Evolutionary conservation across 768 basidiomycete species (phyloP).

Genomic region (Sarcomyxa edulis): DNA sequence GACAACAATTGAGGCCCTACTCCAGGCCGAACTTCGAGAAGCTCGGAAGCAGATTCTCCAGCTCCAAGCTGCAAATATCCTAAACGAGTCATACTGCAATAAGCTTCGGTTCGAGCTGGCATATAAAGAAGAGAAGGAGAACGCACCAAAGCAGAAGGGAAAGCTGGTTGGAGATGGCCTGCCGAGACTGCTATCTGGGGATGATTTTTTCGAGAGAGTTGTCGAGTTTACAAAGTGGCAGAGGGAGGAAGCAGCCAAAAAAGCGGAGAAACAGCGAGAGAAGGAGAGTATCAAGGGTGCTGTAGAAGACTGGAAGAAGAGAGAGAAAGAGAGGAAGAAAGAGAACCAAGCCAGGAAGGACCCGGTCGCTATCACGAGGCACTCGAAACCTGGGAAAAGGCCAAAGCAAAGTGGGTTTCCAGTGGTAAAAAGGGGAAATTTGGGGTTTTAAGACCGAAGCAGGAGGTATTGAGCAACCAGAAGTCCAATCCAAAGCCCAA

Average conservation of each 20-base stretch:
- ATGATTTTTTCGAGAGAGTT: slow-evolving; percentile 14
- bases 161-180: slow-evolving; percentile 18
- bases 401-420: too few relatives aligned
- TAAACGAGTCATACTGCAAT: slow-evolving; percentile 16
- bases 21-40: too few relatives aligned
- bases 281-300: slow-evolving; percentile 7
- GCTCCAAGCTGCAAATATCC: slow-evolving; percentile 17
- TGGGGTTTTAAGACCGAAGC: too few relatives aligned
- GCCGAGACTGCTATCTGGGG: slow-evolving; percentile 14
- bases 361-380: too few relatives aligned
- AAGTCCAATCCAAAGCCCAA: too few relatives aligned
- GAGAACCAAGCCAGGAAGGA: slow-evolving; percentile 5
- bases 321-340: slow-evolving; percentile 11
- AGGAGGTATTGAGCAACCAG: too few relatives aligned
- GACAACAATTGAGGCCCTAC: background rate
- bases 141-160: slow-evolving; percentile 9
- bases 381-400: too few relatives aligned
- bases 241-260: slow-evolving; percentile 7
- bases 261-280: slow-evolving; percentile 8
- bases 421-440: too few relatives aligned
- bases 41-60: too few relatives aligned
- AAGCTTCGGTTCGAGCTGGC: slow-evolving; percentile 13
- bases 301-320: slow-evolving; percentile 13
- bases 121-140: slow-evolving; percentile 14
- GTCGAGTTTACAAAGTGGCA: slow-evolving; percentile 2